A percentile compares a stretch with the other conserved stretches of the same genome.
Conservation (phyloP, 192 early-diverging fungal species). For the Piromyces finnis region DNA sequence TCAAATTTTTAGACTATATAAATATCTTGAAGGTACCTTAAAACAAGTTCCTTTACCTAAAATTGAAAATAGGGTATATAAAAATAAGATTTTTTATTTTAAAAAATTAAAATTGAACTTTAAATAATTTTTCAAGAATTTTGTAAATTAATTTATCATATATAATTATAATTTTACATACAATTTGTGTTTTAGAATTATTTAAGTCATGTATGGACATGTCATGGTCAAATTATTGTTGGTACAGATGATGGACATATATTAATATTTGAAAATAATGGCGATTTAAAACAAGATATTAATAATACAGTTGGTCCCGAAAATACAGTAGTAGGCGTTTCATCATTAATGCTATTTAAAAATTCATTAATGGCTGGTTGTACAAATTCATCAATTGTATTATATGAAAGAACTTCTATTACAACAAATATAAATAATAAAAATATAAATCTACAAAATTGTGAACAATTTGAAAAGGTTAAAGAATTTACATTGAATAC, state of each 20-base stretch:
- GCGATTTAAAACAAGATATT: slow-evolving; percentile 26
- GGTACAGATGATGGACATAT: slow-evolving; percentile 30
- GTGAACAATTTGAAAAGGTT: slow-evolving; percentile 9
- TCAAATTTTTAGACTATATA: not conserved
- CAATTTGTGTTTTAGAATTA: too few species aligned
- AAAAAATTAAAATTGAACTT: too few species aligned
- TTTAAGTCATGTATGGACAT: not conserved
- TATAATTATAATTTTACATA: too few species aligned
- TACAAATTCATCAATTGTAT: slow-evolving; percentile 1
- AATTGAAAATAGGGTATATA: not conserved
- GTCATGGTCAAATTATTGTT: slow-evolving; percentile 14
- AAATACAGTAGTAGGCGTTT: not conserved
- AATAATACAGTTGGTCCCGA: not conserved
- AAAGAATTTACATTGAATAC: slow-evolving; percentile 17
- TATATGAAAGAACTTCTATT: too few species aligned
- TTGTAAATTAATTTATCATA: too few species aligned
- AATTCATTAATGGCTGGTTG: not conserved
- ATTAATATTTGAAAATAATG: slow-evolving; percentile 26
- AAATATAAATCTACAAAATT: not conserved
- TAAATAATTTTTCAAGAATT: too few species aligned
- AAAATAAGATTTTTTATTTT: too few species aligned
- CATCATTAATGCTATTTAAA: not conserved
- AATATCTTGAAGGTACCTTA: not conserved
- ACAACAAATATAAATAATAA: slow-evolving; percentile 4
- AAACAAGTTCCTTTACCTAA: not conserved